These are phyloP conservation scores for Thelonectria olida DNA, from an alignment of 2,329 filamentous ascomycete genomes.

Conservation along the genomic window DNA sequence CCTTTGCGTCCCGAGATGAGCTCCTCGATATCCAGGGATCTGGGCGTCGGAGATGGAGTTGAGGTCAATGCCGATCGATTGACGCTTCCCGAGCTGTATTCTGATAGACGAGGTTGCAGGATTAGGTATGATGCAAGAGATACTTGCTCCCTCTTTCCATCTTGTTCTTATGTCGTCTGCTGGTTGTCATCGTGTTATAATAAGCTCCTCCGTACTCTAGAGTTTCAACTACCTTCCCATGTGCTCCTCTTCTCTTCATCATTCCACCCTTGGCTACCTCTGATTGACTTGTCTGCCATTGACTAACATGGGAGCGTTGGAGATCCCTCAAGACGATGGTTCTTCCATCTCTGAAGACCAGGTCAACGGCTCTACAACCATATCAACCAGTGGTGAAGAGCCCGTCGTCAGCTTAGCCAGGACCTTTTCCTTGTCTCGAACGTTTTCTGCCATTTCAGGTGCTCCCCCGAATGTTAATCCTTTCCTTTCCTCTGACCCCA, in stretches of 20 bases:
- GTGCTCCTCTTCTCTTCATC: background rate
- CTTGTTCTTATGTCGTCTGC: too few relatives aligned
- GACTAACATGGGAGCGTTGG: background rate
- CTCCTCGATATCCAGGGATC: background rate
- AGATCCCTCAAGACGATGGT: background rate
- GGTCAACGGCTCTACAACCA: conserved; percentile 9
- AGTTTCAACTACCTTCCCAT: too few relatives aligned
- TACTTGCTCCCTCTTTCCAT: background rate
- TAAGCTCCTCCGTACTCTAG: too few relatives aligned
- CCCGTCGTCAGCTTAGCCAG: conserved; percentile 24
- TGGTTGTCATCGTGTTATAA: too few relatives aligned
- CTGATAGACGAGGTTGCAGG: conserved; percentile 4
- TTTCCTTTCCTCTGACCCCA: conserved; percentile 19
- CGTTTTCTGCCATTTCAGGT: conserved; percentile 22
- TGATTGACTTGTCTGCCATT: background rate
- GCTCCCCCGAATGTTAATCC: conserved; percentile 15
- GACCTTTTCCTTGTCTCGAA: conserved; percentile 24
- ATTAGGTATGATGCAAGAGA: conserved; percentile 1
- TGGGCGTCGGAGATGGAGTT: background rate
- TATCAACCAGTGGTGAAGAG: conserved; percentile 6
- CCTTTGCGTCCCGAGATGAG: background rate
- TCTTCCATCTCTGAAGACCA: background rate
- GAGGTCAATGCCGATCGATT: background rate
- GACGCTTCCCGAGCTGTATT: background rate
- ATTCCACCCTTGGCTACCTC: background rate